Evolutionary conservation across 345 rosid species (phyloP), one percentile per base, ranked within the genome.

Genomic region (Corchorus capsularis): DNA sequence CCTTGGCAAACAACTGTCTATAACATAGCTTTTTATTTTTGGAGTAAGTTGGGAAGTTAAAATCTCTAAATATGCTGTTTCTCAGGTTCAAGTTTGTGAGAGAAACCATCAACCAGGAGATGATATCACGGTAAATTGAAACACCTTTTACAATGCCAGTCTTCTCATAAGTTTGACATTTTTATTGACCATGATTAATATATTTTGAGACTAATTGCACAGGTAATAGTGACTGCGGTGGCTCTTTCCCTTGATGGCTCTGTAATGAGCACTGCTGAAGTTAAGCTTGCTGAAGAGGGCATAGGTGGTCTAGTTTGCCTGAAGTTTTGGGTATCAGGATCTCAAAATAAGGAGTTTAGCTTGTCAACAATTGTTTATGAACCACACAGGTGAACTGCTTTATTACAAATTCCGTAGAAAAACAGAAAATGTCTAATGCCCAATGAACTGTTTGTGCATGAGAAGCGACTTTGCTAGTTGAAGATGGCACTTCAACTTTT

Each of bases 41-140:
- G 63, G 14, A 4, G 34, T 22, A 10, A 74, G 20, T 45, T 71
- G 63, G 63, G 66, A 56, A 65, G 68, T 46, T 81, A 73, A 67
- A 73, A 37, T 37, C 64, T 59, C 63, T 72, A 61, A 61, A 63
- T 74, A 8, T 82, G 53, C 62, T 20, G 61, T 20, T 61, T 56
- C 72, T 32, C 87, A 95, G 99, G 93, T 93, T 82, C 94, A 89
- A 88, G 96, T 95, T 71, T 93, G 96, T 84, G 99, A 93, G 83
- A 92, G 98, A 89, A 96, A 90, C 82, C 95, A 96, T 84, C 99
- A 96, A 76, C 98, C 99, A 15, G 94, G 89, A 59, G 97, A 93
- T 85, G 97, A 87, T 64, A 76, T 92, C 82, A 92, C 94, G 87
- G 99, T 96, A 87, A 75, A 82, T 68, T 63, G 50, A 74, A 68